A percentile compares a stretch with the other conserved stretches of the same genome.
These are phyloP conservation scores for Linnemannia schmuckeri DNA, from an alignment of 192 early-diverging fungal genomes.

Conservation along the genomic window DNA sequence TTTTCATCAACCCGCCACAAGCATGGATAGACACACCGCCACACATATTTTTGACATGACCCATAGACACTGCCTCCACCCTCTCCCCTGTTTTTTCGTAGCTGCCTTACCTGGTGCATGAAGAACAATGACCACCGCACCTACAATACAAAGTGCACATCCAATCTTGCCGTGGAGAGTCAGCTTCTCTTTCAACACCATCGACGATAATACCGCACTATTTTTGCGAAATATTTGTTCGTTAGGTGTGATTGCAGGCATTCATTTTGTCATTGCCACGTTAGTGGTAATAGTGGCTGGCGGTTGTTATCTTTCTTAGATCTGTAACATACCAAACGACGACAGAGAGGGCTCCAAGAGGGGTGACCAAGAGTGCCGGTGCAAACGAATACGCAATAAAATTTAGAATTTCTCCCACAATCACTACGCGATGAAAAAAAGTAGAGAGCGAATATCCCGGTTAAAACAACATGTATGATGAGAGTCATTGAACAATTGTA, in stretches of 20 bases:
- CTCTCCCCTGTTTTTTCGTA: background rate
- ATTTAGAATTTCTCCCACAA: slow-evolving; percentile 93
- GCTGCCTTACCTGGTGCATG: slow-evolving; percentile 60
- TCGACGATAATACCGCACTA: slow-evolving; percentile 72
- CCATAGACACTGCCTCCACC: slow-evolving; percentile 1
- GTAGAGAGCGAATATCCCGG: background rate
- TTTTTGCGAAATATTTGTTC: background rate
- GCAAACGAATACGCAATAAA: slow-evolving; percentile 98
- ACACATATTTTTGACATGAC: background rate
- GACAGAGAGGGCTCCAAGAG: slow-evolving; percentile 92
- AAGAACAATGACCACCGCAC: slow-evolving; percentile 65
- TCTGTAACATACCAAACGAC: slow-evolving; percentile 73
- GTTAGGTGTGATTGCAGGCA: background rate
- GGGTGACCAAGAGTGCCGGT: slow-evolving; percentile 97
- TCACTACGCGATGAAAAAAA: slow-evolving; percentile 71
- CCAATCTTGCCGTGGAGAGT: slow-evolving; percentile 75
- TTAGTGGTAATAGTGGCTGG: background rate
- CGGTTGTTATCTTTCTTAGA: background rate
- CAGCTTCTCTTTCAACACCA: slow-evolving; percentile 76
- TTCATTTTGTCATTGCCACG: background rate
- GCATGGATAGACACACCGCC: background rate
- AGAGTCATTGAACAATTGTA: background rate
- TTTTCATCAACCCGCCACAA: background rate
- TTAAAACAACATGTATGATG: background rate
- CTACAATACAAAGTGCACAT: slow-evolving; percentile 75